These are phyloP conservation scores for Candida pseudoglaebosa DNA, from an alignment of 805 yeast genomes.

Conservation along the genomic window DNA sequence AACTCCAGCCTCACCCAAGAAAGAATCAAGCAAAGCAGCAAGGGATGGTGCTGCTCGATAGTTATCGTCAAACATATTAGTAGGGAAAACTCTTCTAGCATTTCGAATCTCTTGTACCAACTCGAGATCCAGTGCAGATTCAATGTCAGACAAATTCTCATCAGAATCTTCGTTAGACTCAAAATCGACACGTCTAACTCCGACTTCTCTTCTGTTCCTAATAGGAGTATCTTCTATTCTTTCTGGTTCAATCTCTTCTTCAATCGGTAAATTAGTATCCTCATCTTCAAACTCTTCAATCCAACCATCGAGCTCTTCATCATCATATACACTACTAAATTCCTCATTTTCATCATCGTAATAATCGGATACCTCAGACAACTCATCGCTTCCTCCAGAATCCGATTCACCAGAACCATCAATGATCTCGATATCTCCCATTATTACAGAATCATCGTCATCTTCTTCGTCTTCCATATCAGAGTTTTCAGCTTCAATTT, in stretches of 20 bases:
- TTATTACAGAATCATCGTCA: constrained; percentile 7
- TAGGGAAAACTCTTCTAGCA: constrained; percentile 11
- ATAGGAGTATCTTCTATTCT: constrained; percentile 6
- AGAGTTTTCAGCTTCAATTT: constrained; percentile 19
- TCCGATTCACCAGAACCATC: constrained; percentile 29
- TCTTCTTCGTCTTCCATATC: constrained; percentile 8
- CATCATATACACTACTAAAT: constrained; percentile 29
- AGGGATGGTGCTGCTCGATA: constrained; percentile 11
- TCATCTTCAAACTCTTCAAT: constrained; percentile 34
- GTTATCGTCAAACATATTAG: constrained; percentile 1
- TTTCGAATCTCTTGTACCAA: constrained; percentile 12
- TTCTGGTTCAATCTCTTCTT: not conserved
- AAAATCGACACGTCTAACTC: constrained; percentile 7
- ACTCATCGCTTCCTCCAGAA: constrained; percentile 25
- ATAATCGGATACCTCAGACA: constrained; percentile 18
- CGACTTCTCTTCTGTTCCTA: constrained; percentile 9
- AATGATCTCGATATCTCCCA: constrained; percentile 31
- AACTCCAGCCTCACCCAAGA: constrained; percentile 12
- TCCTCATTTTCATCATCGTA: constrained; percentile 25
- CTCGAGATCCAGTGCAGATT: constrained; percentile 18
- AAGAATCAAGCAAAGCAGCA: constrained; percentile 10
- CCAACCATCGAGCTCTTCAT: constrained; percentile 39
- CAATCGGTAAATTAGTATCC: constrained; percentile 9
- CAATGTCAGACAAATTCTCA: constrained; percentile 17
- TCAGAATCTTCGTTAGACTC: constrained; percentile 17